Base-by-base conservation (phyloP, 2,329 filamentous ascomycete species). In the Colletotrichum sp. region DNA sequence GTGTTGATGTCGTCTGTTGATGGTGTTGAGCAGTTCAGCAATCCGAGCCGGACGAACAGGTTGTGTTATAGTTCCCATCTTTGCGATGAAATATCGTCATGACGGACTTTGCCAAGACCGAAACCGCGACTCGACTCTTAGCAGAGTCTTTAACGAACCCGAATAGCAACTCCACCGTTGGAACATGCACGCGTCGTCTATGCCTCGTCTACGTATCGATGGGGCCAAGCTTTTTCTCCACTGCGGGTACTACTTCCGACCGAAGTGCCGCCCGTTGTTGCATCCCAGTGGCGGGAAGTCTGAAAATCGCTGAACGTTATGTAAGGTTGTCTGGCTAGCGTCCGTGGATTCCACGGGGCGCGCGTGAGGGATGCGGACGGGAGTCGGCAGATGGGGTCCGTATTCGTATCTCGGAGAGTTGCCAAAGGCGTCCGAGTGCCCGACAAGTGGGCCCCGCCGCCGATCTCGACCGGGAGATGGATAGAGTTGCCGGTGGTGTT, bases 391-490 rank as follows among this genome's bases (percentile, higher is more conserved):
- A 21, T 52, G 21, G n/a, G 39, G n/a, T 24, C 34, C 64, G 64
- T 69, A 62, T 69, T 72, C 71, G 71, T 72, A 69, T 72, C 28
- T 62, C 55, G 69, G 71, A 49, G 28, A 63, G 26, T 49, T 34
- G 70, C 21, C 57, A 39, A 59, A 57, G 64, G 34, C 34, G 15
- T 39, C 71, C 64, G 36, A 69, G 21, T 52, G 52, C 15, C 71
- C 71, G 55, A 55, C 10, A 30, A 26, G 64, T 60, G 28, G 55
- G 64, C 28, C 8, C 24, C 16, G 8, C 12, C 13, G 71, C 39
- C 64, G 71, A 62, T 72, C 71, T n/a, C 26, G 18, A 28, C 16
- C 36, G n/a, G 39, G 15, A 21, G 16, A 21, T 21, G 34, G 30
- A 15, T 34, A 21, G 30, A 34, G 18, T 32, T 55, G 26, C 32